Percentiles rank a stretch among this genome's conserved stretches.
These are phyloP conservation scores for Candida sanyiensis DNA, from an alignment of 805 yeast genomes.

Conservation along the genomic window DNA sequence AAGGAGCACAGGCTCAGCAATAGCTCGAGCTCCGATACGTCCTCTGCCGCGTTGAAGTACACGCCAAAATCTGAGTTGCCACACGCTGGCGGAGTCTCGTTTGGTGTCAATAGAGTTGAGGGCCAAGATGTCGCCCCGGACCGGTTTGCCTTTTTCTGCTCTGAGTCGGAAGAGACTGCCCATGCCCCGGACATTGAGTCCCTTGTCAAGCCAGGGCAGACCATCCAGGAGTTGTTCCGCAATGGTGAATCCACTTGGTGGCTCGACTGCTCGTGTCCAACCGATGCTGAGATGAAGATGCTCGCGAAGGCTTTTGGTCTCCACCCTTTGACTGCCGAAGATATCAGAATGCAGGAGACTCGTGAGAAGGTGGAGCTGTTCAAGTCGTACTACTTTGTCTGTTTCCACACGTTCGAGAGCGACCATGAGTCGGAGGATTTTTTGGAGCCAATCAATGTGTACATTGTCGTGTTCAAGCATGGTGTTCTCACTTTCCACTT, in stretches of 20 bases:
- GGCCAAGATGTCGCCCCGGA: constrained; percentile 48
- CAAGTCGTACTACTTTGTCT: constrained; percentile 84
- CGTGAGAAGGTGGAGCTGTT: constrained; percentile 96
- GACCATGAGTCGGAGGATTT: constrained; percentile 80
- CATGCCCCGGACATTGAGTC: constrained; percentile 87
- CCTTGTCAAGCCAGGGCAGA: constrained; percentile 56
- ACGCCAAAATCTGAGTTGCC: constrained; percentile 37
- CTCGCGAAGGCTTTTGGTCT: constrained; percentile 91
- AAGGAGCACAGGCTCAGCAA: constrained; percentile 16
- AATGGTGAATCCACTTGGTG: constrained; percentile 85
- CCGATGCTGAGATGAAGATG: constrained; percentile 91
- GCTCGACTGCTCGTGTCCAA: constrained; percentile 91
- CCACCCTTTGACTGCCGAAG: constrained; percentile 97
- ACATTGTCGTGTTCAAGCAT: constrained; percentile 81
- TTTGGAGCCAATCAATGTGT: constrained; percentile 72
- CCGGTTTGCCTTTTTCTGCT: constrained; percentile 76
- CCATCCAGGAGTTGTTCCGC: constrained; percentile 64
- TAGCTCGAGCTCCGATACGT: constrained; percentile 27
- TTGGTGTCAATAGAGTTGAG: constrained; percentile 35
- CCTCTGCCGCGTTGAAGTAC: constrained; percentile 55
- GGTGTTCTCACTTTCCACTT: constrained; percentile 93
- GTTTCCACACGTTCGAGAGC: constrained; percentile 93
- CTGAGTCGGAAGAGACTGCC: constrained; percentile 78
- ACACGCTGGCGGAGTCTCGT: constrained; percentile 31
- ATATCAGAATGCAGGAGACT: constrained; percentile 91